Evolutionary conservation across 371 early-diverging fungal genomes (phyloP).

Genomic region (Mucor circinelloides): DNA sequence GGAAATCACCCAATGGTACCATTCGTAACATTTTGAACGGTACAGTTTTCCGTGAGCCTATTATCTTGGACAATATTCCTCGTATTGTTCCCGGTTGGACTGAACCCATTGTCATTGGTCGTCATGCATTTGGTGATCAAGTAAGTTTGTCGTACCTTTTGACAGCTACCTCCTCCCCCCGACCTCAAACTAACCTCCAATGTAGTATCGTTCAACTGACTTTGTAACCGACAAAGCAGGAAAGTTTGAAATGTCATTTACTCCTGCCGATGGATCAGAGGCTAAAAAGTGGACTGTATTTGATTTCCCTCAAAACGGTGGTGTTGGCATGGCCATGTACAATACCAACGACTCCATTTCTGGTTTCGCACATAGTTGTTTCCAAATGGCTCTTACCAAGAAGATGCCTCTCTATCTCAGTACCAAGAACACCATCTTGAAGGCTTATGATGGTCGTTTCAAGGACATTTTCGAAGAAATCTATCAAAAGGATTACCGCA

Average conservation of each 20-base stretch:
- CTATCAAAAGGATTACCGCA: constrained; percentile 70
- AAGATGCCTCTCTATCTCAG: constrained; percentile 89
- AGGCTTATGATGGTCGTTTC: constrained; percentile 95
- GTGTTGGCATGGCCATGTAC: constrained; percentile 94
- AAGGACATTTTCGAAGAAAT: constrained; percentile 92
- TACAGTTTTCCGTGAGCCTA: constrained; percentile 96
- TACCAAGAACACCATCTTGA: constrained; percentile 95
- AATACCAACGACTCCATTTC: constrained; percentile 86
- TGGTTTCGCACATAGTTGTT: constrained; percentile 91
- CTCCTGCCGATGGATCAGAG: constrained; percentile 76
- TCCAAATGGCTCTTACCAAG: constrained; percentile 86
- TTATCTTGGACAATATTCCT: constrained; percentile 86
- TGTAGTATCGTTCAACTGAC: constrained; percentile 87
- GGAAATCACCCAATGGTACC: constrained; percentile 96
- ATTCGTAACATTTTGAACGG: constrained; percentile 94
- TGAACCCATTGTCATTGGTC: constrained; percentile 91
- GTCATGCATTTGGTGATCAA: constrained; percentile 96
- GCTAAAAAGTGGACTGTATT: constrained; percentile 65
- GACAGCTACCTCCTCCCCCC: background rate
- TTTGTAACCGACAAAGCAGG: constrained; percentile 83
- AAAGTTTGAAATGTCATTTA: constrained; percentile 85
- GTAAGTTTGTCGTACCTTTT: constrained; percentile 15
- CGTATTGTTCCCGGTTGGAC: constrained; percentile 92
- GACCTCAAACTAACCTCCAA: background rate
- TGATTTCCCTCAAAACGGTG: constrained; percentile 72